Conservation (phyloP, 1,284 basidiomycete genomes). For the Clitocybe nebularis region DNA sequence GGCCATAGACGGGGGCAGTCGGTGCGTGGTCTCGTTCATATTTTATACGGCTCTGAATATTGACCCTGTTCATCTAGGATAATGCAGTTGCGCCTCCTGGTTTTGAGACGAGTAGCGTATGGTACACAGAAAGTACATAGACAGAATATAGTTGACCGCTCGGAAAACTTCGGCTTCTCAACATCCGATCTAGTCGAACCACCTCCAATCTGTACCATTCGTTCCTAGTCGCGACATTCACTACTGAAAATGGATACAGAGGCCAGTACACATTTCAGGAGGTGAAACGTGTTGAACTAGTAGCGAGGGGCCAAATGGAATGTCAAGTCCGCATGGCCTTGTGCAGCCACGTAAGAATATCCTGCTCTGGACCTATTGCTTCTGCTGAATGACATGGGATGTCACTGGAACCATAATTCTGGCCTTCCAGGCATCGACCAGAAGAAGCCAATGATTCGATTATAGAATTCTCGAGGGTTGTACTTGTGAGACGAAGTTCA, state of each 20-base stretch:
- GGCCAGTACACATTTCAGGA: no score
- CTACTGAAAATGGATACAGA: no score
- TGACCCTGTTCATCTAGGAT: conserved; percentile 42
- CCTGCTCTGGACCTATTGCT: conserved; percentile 18
- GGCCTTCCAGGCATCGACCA: conserved; percentile 31
- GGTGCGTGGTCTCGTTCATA: conserved; percentile 44
- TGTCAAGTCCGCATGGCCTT: conserved; percentile 27
- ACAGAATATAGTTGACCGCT: conserved; percentile 8
- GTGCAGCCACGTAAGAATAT: conserved; percentile 40
- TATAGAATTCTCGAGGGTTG: conserved; percentile 10
- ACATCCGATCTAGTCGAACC: background rate
- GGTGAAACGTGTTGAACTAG: no score
- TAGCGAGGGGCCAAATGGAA: no score
- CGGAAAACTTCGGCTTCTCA: background rate
- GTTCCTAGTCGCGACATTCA: no score
- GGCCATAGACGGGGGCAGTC: conserved; percentile 82
- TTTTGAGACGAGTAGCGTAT: conserved; percentile 76
- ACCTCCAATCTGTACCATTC: no score
- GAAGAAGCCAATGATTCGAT: conserved; percentile 11
- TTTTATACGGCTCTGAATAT: conserved; percentile 1
- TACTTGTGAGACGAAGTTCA: conserved; percentile 27
- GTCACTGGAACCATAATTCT: conserved; percentile 46
- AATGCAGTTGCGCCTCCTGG: conserved; percentile 68
- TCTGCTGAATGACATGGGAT: conserved; percentile 18
- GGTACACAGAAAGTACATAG: conserved; percentile 59